These are phyloP conservation scores for Myxozyma udenii DNA, from an alignment of 805 yeast genomes.

Conservation along the genomic window DNA sequence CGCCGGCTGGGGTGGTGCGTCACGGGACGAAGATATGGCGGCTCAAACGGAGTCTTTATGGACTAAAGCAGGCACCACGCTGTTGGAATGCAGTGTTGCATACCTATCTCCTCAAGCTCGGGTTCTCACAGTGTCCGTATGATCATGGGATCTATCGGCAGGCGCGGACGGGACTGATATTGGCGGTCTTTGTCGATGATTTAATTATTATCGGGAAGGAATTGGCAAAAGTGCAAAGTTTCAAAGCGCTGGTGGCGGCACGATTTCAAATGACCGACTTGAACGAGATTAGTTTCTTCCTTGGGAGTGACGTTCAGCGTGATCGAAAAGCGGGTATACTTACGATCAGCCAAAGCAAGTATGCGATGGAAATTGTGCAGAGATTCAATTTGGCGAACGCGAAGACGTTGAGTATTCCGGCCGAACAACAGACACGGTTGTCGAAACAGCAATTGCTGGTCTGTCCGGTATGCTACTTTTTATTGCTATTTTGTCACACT, in stretches of 20 bases:
- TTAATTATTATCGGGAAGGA: slow-evolving; percentile 14
- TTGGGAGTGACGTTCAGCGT: no score
- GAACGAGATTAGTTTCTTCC: slow-evolving; percentile 13
- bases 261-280: slow-evolving; percentile 23
- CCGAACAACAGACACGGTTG: no score
- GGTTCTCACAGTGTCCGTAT: slow-evolving; percentile 1
- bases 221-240: no score
- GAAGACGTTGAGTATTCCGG: no score
- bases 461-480: no score
- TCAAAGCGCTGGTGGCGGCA: slow-evolving; percentile 2
- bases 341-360: no score
- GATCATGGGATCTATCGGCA: slow-evolving; percentile 13
- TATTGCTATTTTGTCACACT: no score
- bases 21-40: slow-evolving; percentile 10
- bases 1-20: slow-evolving; percentile 5
- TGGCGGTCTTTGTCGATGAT: slow-evolving; percentile 28
- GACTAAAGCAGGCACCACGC: slow-evolving; percentile 7
- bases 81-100: slow-evolving; percentile 8
- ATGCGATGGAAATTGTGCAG: no score
- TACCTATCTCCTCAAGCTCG: slow-evolving; percentile 6
- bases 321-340: no score
- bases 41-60: slow-evolving; percentile 18
- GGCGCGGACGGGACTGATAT: neutral
- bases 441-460: no score
- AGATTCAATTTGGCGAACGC: no score